Evolutionary conservation across 768 basidiomycete species (phyloP), one percentile per base, ranked within the genome.

Genomic region (Suillus hirtellus): DNA sequence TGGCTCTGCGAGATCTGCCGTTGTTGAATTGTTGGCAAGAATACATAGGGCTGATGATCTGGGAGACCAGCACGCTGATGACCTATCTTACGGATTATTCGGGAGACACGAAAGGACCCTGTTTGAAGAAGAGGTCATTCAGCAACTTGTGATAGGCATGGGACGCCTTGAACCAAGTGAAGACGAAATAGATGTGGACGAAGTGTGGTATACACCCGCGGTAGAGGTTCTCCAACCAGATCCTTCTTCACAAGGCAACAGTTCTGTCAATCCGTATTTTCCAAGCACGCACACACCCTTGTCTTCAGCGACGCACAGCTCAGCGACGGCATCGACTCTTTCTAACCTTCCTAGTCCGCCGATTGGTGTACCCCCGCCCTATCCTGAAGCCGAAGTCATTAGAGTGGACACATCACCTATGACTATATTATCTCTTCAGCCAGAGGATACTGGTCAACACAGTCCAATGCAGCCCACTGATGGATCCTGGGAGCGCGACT

Each of bases 121-220:
- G 72, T 86, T 97, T 66, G 88, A 92, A 70, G 82, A 86, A 38
- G 95, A 96, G 76, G 83, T 98, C 49, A 72, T 96, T 8, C 83
- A 90, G 61, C 92, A 93, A 42, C 88, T 98, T 65, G 88, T 96
- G 61, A 88, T 97, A 60, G 95, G 94, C 37, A 91, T 98, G 81
- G 93, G 93, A 10, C 81, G 87, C 24, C 80, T 98, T 35, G 88
- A 88, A 52, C 72, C 68, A 17, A 65, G 72, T 9, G 49, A 49
- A 65, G 66, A 75, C 65, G 69, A 72, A 4, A 83, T 82, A 67
- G 76, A 80, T 27, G 75, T 66, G 4, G 31, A 66, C 55, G 68
- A 78, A 68, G 65, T 77, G 40, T 76, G 71, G 66, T 70, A 75
- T 34, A 75, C 74, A 1, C 74, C 75, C 40, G 76, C 74, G 0